These are phyloP conservation scores for Myxozyma neglecta DNA, from an alignment of 805 yeast genomes.

Conservation along the genomic window DNA sequence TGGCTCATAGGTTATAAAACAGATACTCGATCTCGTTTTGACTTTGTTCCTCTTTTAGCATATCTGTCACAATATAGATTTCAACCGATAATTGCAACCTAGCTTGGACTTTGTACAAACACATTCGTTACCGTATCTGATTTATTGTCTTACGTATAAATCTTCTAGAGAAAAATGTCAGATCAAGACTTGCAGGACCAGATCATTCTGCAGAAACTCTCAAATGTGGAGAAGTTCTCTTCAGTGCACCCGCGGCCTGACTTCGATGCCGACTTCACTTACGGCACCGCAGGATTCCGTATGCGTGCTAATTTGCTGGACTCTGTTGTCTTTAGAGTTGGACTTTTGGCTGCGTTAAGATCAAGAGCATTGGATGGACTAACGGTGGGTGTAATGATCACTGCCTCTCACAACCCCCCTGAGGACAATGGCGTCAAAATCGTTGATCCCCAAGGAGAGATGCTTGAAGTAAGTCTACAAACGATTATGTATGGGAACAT, in stretches of 20 bases:
- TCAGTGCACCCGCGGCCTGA: conserved; percentile 49
- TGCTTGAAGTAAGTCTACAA: conserved; percentile 29
- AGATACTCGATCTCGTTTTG: neutral
- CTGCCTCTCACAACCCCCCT: conserved; percentile 51
- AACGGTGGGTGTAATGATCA: conserved; percentile 91
- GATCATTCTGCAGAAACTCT: conserved; percentile 10
- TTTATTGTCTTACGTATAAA: neutral
- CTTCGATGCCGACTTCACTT: conserved; percentile 47
- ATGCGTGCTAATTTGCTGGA: conserved; percentile 68
- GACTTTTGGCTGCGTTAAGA: conserved; percentile 77
- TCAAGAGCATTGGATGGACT: conserved; percentile 69
- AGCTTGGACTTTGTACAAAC: neutral
- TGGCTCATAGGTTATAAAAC: neutral
- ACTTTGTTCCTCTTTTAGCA: neutral
- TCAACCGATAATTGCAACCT: neutral
- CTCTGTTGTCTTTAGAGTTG: conserved; percentile 80
- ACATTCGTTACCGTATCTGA: neutral
- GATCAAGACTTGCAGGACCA: conserved; percentile 17
- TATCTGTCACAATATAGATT: no score
- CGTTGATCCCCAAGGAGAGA: conserved; percentile 67
- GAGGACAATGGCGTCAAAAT: conserved; percentile 87
- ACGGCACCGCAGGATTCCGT: conserved; percentile 98
- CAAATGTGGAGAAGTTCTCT: conserved; percentile 20
- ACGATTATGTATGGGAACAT: neutral
- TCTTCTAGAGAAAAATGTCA: neutral